Percentiles rank a stretch among this genome's conserved stretches.
Conservation (phyloP, 2,329 filamentous ascomycete species). For the Diaporthe nobilis region DNA sequence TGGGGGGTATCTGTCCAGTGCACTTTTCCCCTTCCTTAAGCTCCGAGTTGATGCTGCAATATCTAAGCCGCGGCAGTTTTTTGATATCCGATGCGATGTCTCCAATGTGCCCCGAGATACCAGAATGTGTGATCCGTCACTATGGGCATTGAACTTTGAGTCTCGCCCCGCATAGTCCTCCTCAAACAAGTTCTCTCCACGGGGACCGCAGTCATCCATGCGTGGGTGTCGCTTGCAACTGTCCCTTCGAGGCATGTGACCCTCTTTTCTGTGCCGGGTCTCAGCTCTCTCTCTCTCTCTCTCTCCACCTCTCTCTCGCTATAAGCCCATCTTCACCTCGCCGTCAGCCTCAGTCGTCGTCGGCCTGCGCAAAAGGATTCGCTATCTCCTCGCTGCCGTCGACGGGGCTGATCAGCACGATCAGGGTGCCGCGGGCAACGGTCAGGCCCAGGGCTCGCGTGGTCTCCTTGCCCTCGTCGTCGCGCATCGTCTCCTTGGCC, state of each 20-base stretch:
- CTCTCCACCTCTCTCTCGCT: not conserved
- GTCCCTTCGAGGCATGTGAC: no score
- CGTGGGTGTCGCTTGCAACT: not conserved
- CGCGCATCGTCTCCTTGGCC: slow-evolving; percentile 89
- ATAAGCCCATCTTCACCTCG: not conserved
- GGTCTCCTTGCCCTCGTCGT: slow-evolving; percentile 92
- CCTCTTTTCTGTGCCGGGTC: not conserved
- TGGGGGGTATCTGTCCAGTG: slow-evolving; percentile 32
- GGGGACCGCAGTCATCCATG: not conserved
- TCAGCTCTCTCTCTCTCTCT: not conserved
- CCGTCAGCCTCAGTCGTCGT: slow-evolving; percentile 67
- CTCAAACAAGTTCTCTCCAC: not conserved
- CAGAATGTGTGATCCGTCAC: slow-evolving; percentile 10
- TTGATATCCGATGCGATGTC: slow-evolving; percentile 9
- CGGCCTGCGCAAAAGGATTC: slow-evolving; percentile 88
- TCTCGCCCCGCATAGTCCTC: no score
- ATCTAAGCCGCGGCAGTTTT: not conserved
- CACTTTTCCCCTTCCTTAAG: not conserved
- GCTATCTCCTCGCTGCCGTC: slow-evolving; percentile 96
- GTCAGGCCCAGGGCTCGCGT: slow-evolving; percentile 86
- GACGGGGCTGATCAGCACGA: slow-evolving; percentile 92
- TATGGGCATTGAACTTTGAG: not conserved
- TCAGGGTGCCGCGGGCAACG: slow-evolving; percentile 90
- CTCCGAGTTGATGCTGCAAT: slow-evolving; percentile 15
- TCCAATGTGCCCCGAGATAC: not conserved